Evolutionary conservation across 306 rosid species (phyloP).

Genomic region (Cicer judaicum): DNA sequence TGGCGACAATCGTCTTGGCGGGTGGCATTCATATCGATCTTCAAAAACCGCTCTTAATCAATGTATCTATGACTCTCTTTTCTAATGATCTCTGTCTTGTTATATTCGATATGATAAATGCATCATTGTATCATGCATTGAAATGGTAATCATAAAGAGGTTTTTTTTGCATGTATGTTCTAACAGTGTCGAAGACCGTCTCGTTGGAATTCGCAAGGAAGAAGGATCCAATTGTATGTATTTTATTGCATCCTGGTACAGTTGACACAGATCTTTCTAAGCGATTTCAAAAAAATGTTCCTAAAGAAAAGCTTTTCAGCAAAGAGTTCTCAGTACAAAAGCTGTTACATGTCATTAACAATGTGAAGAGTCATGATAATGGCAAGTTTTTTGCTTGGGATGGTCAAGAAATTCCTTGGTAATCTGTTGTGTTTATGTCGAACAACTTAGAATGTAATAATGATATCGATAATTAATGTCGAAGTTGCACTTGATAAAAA

Average conservation of each 20-base stretch:
- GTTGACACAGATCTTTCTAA: conserved; percentile 95
- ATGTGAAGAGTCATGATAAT: conserved; percentile 69
- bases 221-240: conserved; percentile 80
- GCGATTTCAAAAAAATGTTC: conserved; percentile 90
- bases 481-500: conserved; percentile 12
- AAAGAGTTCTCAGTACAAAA: conserved; percentile 81
- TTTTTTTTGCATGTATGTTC: background rate
- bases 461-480: background rate
- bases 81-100: conserved; percentile 1
- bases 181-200: conserved; percentile 74
- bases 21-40: conserved; percentile 96
- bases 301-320: conserved; percentile 79
- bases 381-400: conserved; percentile 98
- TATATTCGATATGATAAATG: conserved; percentile 7
- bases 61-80: conserved; percentile 53
- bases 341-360: conserved; percentile 69
- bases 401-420: conserved; percentile 98
- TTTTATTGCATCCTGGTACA: conserved; percentile 91
- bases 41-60: conserved; percentile 95
- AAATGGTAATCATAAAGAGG: conserved; percentile 8
- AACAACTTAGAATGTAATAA: conserved; percentile 29
- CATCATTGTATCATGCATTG: conserved; percentile 9
- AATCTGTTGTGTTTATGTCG: conserved; percentile 6
- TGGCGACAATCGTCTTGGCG: conserved; percentile 88
- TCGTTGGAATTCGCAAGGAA: conserved; percentile 78